phyloP scores from a whole-genome alignment of 768 basidiomycete genomes.

The Tephrocybe sp. region DNA sequence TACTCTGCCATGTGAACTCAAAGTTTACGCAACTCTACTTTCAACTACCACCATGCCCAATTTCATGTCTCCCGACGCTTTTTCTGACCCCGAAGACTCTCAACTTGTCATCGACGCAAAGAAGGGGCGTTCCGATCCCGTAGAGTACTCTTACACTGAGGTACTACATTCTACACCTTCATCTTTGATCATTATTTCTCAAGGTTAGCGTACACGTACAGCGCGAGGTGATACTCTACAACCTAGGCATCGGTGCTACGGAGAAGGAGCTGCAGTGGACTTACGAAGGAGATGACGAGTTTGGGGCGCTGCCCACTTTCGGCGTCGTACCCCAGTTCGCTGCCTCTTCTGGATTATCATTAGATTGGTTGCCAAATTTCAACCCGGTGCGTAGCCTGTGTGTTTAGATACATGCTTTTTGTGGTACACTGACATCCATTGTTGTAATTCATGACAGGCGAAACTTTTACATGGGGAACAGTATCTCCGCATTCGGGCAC shows the following conservation, averaged over 20 bases:
- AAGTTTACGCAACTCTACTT: neutral
- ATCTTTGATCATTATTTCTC: neutral
- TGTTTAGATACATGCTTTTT: neutral
- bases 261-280: constrained; percentile 91
- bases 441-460: constrained; percentile 46
- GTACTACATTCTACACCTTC: constrained; percentile 18
- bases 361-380: constrained; percentile 94
- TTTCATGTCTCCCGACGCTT: constrained; percentile 46
- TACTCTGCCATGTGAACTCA: neutral
- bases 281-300: constrained; percentile 86
- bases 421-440: neutral
- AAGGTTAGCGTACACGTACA: constrained; percentile 15
- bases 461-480: constrained; percentile 99
- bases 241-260: constrained; percentile 91
- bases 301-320: constrained; percentile 87
- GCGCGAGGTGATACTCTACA: constrained; percentile 92
- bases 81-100: constrained; percentile 79
- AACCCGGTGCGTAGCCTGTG: constrained; percentile 69
- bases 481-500: constrained; percentile 81
- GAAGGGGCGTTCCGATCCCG: constrained; percentile 47
- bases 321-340: constrained; percentile 92
- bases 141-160: constrained; percentile 76
- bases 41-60: constrained; percentile 26
- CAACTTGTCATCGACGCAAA: constrained; percentile 82
- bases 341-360: constrained; percentile 59